phyloP scores from a whole-genome alignment of 164 flowering plant species.

The Paratinospora sagittata region DNA sequence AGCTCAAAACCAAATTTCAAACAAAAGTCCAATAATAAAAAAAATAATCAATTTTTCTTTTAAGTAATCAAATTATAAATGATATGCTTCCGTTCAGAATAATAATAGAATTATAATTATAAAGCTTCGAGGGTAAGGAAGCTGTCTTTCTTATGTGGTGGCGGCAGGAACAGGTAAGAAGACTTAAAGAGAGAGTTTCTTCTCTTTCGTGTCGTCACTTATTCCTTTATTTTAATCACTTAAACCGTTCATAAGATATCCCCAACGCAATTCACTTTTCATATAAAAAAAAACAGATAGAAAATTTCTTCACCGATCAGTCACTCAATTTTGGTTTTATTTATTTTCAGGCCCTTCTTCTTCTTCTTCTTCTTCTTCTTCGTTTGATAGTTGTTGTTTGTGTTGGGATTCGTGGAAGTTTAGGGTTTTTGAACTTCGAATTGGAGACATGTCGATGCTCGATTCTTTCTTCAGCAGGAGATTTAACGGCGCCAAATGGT shows the following conservation, averaged over 20 bases:
- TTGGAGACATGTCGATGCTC: constrained; percentile 59
- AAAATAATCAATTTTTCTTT: no score
- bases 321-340: not conserved
- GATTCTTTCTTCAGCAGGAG: constrained; percentile 82
- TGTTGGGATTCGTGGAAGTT: not conserved
- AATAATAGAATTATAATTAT: not conserved
- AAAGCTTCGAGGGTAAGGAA: not conserved
- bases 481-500: constrained; percentile 83
- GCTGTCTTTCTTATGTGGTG: not conserved
- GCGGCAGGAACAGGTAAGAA: not conserved
- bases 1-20: no score
- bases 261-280: not conserved
- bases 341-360: not conserved
- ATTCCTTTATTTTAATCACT: not conserved
- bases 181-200: no score
- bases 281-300: not conserved
- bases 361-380: no score
- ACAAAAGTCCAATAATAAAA: no score
- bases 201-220: not conserved
- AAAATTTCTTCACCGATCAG: not conserved
- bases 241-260: no score
- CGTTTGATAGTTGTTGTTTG: not conserved
- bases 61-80: no score
- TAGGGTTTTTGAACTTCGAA: constrained; percentile 1
- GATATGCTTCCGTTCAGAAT: not conserved